Conservation (phyloP, 768 basidiomycete species). For the Royoungia palumana region DNA sequence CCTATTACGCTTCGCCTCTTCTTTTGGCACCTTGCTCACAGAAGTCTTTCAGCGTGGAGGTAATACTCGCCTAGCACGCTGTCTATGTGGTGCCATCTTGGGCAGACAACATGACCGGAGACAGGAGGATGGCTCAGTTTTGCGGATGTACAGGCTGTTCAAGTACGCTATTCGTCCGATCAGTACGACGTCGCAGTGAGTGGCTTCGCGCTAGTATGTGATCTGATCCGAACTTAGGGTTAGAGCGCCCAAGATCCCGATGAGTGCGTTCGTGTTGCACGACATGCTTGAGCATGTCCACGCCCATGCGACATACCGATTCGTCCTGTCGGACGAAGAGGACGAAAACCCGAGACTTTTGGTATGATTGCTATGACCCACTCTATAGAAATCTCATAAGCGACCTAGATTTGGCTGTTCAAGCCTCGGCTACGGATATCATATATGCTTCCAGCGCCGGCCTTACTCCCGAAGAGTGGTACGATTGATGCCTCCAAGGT, state of each 20-base stretch:
- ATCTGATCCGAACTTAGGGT: neutral
- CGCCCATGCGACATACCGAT: constrained; percentile 92
- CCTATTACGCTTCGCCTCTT: neutral
- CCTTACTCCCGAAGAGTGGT: constrained; percentile 57
- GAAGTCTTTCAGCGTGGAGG: constrained; percentile 46
- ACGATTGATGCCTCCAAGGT: constrained; percentile 77
- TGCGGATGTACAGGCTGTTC: constrained; percentile 62
- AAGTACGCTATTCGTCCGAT: constrained; percentile 83
- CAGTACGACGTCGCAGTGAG: constrained; percentile 59
- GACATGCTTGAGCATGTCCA: constrained; percentile 91
- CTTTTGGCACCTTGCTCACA: constrained; percentile 19
- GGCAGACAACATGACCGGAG: constrained; percentile 64
- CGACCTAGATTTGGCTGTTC: constrained; percentile 84
- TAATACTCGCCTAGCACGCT: constrained; percentile 64
- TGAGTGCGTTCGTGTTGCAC: constrained; percentile 87
- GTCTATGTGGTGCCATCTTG: constrained; percentile 79
- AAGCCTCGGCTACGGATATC: constrained; percentile 83
- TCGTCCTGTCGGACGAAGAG: constrained; percentile 85
- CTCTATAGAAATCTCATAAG: neutral
- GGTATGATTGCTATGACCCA: constrained; percentile 41
- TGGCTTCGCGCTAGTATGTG: constrained; percentile 15
- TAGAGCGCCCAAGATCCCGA: constrained; percentile 47
- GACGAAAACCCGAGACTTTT: constrained; percentile 74
- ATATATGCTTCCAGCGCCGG: constrained; percentile 56
- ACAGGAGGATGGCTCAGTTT: constrained; percentile 25